Evolutionary conservation across 2,329 filamentous ascomycete genomes (phyloP), one percentile per base, ranked within the genome.

Genomic region (Didymella arachidicola): DNA sequence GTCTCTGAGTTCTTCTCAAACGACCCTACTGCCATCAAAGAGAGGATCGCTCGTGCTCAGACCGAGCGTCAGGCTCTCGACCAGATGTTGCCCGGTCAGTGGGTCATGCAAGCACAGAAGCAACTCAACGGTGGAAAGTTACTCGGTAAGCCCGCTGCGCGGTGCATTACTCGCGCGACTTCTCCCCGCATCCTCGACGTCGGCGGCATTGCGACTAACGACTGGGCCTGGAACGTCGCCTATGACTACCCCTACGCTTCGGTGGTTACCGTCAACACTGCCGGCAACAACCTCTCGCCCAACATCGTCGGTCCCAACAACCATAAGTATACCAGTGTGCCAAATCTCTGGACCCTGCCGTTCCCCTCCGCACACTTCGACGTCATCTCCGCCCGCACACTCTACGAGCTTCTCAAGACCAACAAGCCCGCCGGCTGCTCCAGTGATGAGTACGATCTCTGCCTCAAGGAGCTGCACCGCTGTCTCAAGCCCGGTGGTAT

Each of bases 171-270:
- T n/a, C 81, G 91, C 50, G 86, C 90, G 65, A 83, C 84, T 25
- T 83, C 86, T 53, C 88, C 88, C 76, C 83, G 84, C 19, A 89
- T 97, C 57, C 85, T 98, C 26, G 94, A 98, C 73, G 87, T 97
- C 32, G 93, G 91, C 47, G 93, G 93, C 43, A 89, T 94, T 72
- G 84, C 89, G 0, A 87, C 90, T 14, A 94, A 92, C 73, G 93
- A 96, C 77, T 99, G 95, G 95, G 94, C 91, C 22, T 99, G 95
- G 95, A 89, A 95, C 73, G 90, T 92, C 57, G 93, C 95, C 0
- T 83, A 91, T 47, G 89, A 94, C 74, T 95, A 93, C 77, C 92
- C 91, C 18, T 89, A 92, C 74, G 86, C 91, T 56, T 93, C 92
- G 74, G 87, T 97, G 53, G 96, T 93, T 80, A 97, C 94, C 0